phyloP scores from a whole-genome alignment of 179 eudicot species.

The Spinacia oleracea region DNA sequence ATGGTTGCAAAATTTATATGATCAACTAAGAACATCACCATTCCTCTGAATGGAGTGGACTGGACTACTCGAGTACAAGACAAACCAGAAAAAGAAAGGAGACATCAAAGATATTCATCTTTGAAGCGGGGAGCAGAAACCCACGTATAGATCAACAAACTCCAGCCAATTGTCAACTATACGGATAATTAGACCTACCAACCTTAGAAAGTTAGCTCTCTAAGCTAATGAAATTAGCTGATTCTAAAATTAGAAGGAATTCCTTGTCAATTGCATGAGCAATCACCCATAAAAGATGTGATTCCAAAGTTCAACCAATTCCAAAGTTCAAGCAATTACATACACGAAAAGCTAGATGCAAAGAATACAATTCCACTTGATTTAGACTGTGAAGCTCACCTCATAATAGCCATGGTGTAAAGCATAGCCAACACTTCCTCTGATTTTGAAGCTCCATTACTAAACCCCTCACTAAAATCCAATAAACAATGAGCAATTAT shows the following conservation, averaged over 20 bases:
- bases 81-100: neutral
- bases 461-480: slow-evolving; percentile 40
- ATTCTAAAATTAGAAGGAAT: neutral
- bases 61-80: too few relatives aligned
- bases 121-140: neutral
- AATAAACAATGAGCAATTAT: neutral
- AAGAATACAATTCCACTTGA: neutral
- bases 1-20: neutral
- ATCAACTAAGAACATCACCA: neutral
- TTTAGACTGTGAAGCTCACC: slow-evolving; percentile 34
- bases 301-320: too few relatives aligned
- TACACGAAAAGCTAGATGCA: neutral
- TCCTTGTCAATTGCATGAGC: neutral
- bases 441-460: slow-evolving; percentile 40
- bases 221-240: neutral
- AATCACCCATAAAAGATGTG: neutral
- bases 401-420: slow-evolving; percentile 80
- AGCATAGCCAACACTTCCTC: slow-evolving; percentile 77
- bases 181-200: neutral
- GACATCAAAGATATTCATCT: neutral
- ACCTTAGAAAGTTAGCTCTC: neutral
- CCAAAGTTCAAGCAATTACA: neutral
- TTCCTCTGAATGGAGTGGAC: too few relatives aligned
- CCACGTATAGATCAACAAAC: neutral
- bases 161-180: neutral